Evolutionary conservation across 306 rosid genomes (phyloP).

Genomic region (Begonia loranthoides): DNA sequence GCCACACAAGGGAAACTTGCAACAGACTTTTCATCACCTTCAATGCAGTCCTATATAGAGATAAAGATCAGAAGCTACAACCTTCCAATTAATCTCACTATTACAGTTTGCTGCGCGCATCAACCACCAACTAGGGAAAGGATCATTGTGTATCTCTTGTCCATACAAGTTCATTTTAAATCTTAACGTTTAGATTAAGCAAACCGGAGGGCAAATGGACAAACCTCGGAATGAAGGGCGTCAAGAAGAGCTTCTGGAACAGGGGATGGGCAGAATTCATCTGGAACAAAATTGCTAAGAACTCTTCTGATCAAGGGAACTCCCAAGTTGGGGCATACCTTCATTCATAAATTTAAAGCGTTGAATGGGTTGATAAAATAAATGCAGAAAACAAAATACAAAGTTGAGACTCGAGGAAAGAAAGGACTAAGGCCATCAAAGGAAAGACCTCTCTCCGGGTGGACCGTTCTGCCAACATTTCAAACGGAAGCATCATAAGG

Average conservation of each 20-base stretch:
- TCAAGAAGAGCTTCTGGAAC: constrained; percentile 48
- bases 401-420: background rate
- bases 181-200: no score
- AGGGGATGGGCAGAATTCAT: constrained; percentile 74
- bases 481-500: constrained; percentile 82
- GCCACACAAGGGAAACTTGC: constrained; percentile 48
- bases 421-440: background rate
- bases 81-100: background rate
- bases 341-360: background rate
- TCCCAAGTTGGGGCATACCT: constrained; percentile 77
- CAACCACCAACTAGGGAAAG: background rate
- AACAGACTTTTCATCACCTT: constrained; percentile 32
- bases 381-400: no score
- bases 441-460: constrained; percentile 55
- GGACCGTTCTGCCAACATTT: constrained; percentile 59
- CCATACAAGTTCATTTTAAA: no score
- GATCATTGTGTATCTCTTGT: no score
- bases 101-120: no score
- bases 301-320: constrained; percentile 48
- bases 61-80: background rate
- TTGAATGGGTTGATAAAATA: background rate
- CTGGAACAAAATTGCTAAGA: constrained; percentile 68
- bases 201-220: constrained; percentile 4
- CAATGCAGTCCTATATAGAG: constrained; percentile 28
- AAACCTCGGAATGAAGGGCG: constrained; percentile 54